Evolutionary conservation across 2,329 filamentous ascomycete genomes (phyloP).

Genomic region (Curvularia eragrostidis): DNA sequence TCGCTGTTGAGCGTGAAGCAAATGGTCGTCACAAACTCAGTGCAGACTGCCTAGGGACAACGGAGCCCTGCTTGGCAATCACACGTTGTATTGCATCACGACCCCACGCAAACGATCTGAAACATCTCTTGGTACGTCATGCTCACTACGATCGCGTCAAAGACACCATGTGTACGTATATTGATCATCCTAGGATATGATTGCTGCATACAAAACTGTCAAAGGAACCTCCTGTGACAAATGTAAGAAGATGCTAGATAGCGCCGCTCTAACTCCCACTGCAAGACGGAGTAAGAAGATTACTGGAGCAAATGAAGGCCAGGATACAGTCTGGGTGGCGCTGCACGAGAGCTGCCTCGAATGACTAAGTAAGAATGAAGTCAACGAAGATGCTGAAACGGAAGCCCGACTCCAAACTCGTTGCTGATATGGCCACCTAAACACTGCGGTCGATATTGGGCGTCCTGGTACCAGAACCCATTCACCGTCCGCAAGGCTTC

Average conservation of each 20-base stretch:
- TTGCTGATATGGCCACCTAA: constrained; percentile 8
- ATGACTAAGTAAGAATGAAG: background rate
- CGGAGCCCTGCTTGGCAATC: constrained; percentile 37
- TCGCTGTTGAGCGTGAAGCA: constrained; percentile 37
- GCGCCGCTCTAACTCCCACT: constrained; percentile 30
- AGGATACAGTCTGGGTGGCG: constrained; percentile 42
- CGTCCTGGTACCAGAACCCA: constrained; percentile 39
- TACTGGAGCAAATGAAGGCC: constrained; percentile 22
- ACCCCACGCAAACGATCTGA: constrained; percentile 40
- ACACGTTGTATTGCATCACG: constrained; percentile 46
- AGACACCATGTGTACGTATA: background rate
- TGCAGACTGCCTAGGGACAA: constrained; percentile 41
- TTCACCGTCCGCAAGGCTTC: constrained; percentile 34
- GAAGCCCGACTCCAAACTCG: constrained; percentile 3
- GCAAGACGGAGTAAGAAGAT: constrained; percentile 43
- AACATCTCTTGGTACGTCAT: constrained; percentile 43
- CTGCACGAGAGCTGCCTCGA: constrained; percentile 47
- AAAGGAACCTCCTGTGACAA: constrained; percentile 42
- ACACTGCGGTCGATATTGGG: constrained; percentile 19
- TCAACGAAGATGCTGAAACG: background rate
- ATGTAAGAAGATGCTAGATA: constrained; percentile 43
- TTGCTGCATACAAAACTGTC: constrained; percentile 47
- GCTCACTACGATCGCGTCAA: background rate
- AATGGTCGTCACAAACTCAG: constrained; percentile 36
- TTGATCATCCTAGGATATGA: constrained; percentile 46